These are phyloP conservation scores for Flaveria floridana DNA, from an alignment of 140 eudicot genomes.

Conservation along the genomic window DNA sequence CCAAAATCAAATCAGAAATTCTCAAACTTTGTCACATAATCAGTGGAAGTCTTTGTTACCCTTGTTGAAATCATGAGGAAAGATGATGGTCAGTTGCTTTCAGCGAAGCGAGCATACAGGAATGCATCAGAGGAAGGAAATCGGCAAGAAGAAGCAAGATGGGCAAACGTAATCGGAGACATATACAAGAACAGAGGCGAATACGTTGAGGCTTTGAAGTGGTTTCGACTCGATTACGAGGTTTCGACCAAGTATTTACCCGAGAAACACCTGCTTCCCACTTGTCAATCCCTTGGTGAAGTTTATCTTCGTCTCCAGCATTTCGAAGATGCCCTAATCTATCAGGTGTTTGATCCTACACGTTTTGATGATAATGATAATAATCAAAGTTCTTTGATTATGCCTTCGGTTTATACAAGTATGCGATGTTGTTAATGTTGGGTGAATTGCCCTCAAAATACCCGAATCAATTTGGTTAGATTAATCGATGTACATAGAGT, in stretches of 20 bases:
- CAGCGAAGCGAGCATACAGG: slow-evolving; percentile 62
- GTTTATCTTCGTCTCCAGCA: slow-evolving; percentile 62
- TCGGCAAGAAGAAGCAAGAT: slow-evolving; percentile 80
- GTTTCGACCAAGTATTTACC: slow-evolving; percentile 55
- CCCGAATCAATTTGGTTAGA: background rate
- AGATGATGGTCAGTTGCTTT: slow-evolving; percentile 52
- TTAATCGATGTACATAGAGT: too few relatives aligned
- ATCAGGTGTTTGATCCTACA: slow-evolving; percentile 51
- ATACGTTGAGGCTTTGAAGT: slow-evolving; percentile 70
- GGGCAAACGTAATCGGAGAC: slow-evolving; percentile 92
- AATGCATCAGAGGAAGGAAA: slow-evolving; percentile 64
- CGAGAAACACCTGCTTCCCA: slow-evolving; percentile 74
- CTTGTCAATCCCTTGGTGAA: slow-evolving; percentile 95
- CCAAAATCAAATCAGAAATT: background rate
- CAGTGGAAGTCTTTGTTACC: background rate
- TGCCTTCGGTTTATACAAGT: background rate
- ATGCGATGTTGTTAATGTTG: background rate
- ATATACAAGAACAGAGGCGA: slow-evolving; percentile 76
- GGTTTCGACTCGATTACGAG: slow-evolving; percentile 85
- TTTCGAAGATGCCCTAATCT: slow-evolving; percentile 61
- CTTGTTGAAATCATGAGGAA: slow-evolving; percentile 27
- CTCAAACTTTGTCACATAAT: background rate
- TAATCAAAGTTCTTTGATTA: background rate
- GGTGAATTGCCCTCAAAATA: background rate
- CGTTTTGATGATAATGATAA: background rate